phyloP scores from a whole-genome alignment of 495 filamentous ascomycete genomes.

The Aspergillus bertholletiae region DNA sequence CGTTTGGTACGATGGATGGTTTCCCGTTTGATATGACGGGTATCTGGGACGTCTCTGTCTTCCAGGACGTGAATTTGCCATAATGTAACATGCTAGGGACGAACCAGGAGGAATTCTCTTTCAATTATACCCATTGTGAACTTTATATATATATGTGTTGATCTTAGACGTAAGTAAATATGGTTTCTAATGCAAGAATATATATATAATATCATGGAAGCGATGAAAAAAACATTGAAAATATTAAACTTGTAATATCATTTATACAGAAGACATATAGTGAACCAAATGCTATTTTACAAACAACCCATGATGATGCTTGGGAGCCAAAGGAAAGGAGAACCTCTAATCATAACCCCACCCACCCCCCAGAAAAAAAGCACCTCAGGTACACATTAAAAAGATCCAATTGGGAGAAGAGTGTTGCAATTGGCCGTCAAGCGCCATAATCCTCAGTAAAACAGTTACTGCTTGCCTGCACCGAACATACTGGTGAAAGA shows the following conservation, averaged over 20 bases:
- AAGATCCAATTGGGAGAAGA: conserved; percentile 4
- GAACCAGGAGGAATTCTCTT: not conserved
- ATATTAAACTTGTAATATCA: conserved; percentile 19
- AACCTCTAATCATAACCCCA: conserved; percentile 17
- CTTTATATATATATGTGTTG: not conserved
- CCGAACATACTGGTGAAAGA: conserved; percentile 58
- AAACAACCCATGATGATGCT: conserved; percentile 27
- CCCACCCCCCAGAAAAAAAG: conserved; percentile 6
- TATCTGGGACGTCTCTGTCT: conserved; percentile 48
- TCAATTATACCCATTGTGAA: not conserved
- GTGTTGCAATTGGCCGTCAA: not conserved
- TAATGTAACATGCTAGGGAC: conserved; percentile 6
- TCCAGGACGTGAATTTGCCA: conserved; percentile 43
- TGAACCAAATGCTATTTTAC: conserved; percentile 41
- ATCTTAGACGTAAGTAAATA: not conserved
- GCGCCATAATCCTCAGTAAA: not conserved
- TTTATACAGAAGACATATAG: conserved; percentile 38
- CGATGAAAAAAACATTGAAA: conserved; percentile 3
- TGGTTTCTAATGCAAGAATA: no score
- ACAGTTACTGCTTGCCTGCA: conserved; percentile 31
- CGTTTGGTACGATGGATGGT: conserved; percentile 48
- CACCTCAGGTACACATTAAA: conserved; percentile 11
- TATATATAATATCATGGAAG: no score
- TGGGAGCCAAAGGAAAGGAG: conserved; percentile 8
- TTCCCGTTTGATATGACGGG: conserved; percentile 52